Percentiles rank a stretch among this genome's conserved stretches.
phyloP scores from a whole-genome alignment of 768 basidiomycete species.

The Calvatia gigantea region DNA sequence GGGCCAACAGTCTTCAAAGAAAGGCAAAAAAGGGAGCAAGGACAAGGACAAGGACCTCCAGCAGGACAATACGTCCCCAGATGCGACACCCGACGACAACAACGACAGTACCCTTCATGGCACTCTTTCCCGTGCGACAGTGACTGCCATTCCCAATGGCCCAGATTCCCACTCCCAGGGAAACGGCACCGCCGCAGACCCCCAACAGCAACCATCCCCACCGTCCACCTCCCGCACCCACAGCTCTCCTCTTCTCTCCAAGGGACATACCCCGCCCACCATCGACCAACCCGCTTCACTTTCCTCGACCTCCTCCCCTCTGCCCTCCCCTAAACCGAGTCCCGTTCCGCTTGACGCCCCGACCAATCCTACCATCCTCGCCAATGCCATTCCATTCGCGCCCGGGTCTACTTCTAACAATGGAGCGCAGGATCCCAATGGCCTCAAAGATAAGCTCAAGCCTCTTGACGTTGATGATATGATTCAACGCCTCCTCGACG shows the following conservation, averaged over 20 bases:
- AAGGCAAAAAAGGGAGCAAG: conserved; percentile 66
- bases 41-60: conserved; percentile 61
- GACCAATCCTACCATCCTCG: conserved; percentile 80
- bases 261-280: conserved; percentile 21
- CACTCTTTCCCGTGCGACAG: conserved; percentile 43
- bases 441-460: conserved; percentile 56
- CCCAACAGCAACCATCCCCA: conserved; percentile 30
- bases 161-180: conserved; percentile 35
- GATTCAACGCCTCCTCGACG: conserved; percentile 93
- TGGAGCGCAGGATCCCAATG: conserved; percentile 36
- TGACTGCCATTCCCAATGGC: conserved; percentile 28
- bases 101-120: conserved; percentile 35
- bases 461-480: conserved; percentile 96
- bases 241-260: conserved; percentile 36
- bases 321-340: conserved; percentile 36
- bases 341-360: conserved; percentile 74
- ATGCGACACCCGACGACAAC: conserved; percentile 35
- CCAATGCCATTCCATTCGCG: conserved; percentile 55
- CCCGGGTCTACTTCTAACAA: conserved; percentile 47
- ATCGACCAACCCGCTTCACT: conserved; percentile 33
- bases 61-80: conserved; percentile 37
- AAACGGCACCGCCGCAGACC: conserved; percentile 46
- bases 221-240: conserved; percentile 24
- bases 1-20: conserved; percentile 86
- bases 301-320: conserved; percentile 34